phyloP scores from a whole-genome alignment of 176 grass and related monocot genomes.

The Oryza punctata region DNA sequence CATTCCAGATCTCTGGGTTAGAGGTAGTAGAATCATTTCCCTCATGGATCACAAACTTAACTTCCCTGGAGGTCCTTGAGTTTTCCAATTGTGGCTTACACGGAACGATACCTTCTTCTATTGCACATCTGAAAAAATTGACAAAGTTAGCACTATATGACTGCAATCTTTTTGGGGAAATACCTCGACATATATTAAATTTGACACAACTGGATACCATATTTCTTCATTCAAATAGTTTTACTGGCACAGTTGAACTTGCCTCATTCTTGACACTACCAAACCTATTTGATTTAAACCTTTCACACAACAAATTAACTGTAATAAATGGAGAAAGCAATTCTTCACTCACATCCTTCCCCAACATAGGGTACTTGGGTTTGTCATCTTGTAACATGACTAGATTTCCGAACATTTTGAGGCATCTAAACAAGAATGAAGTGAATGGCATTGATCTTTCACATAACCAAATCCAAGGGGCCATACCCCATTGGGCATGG shows the following conservation, averaged over 20 bases:
- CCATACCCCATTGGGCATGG: constrained; percentile 50
- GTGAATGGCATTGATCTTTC: constrained; percentile 49
- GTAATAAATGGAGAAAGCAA: constrained; percentile 29
- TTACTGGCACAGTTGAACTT: constrained; percentile 38
- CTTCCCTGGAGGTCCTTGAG: not conserved
- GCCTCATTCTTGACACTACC: constrained; percentile 2
- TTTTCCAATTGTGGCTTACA: constrained; percentile 33
- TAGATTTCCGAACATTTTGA: constrained; percentile 43
- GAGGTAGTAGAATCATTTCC: not conserved
- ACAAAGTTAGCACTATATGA: not conserved
- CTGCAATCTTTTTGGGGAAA: constrained; percentile 15
- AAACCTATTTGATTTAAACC: constrained; percentile 39
- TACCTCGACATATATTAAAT: constrained; percentile 40
- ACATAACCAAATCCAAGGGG: constrained; percentile 41
- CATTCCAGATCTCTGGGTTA: not conserved
- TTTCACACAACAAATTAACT: constrained; percentile 40
- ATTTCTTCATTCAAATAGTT: constrained; percentile 41
- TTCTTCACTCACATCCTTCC: constrained; percentile 8
- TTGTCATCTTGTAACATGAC: constrained; percentile 54
- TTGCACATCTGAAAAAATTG: not conserved
- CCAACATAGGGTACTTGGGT: constrained; percentile 22
- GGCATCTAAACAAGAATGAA: not conserved
- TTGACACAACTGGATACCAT: constrained; percentile 40
- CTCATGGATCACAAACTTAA: constrained; percentile 1
- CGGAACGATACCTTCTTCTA: constrained; percentile 22